These are phyloP conservation scores for Alnus rubra DNA, from an alignment of 306 rosid species.

Conservation along the genomic window DNA sequence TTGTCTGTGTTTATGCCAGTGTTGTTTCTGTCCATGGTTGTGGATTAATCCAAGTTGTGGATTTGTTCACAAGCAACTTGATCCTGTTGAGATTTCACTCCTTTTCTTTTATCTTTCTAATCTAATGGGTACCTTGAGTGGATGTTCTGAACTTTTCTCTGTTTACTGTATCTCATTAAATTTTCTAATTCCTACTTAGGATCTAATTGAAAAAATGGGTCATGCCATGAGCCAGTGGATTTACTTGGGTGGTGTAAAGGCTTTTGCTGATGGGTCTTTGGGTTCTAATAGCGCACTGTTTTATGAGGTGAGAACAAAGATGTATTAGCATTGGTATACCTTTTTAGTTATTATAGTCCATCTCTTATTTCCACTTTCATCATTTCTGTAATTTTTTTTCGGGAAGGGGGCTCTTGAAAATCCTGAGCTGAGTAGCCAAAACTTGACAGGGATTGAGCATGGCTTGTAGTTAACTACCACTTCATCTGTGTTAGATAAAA, in stretches of 20 bases:
- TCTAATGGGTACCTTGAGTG: background rate
- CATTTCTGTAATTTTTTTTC: background rate
- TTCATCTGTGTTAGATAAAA: background rate
- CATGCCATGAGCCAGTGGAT: conserved; percentile 67
- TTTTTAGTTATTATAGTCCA: background rate
- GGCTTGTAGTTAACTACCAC: background rate
- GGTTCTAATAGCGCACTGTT: conserved; percentile 84
- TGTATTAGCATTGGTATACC: conserved; percentile 19
- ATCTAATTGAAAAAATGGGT: conserved; percentile 57
- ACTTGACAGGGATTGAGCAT: background rate
- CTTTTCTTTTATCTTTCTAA: background rate
- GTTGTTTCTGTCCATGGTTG: background rate
- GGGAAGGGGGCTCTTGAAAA: background rate
- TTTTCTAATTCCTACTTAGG: conserved; percentile 43
- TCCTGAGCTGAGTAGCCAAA: background rate
- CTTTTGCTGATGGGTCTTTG: conserved; percentile 84
- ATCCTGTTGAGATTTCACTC: background rate
- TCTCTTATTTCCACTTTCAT: background rate
- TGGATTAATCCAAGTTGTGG: background rate
- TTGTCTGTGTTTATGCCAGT: background rate
- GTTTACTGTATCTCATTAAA: conserved; percentile 24
- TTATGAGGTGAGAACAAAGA: conserved; percentile 65
- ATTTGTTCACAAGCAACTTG: background rate
- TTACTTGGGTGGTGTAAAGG: conserved; percentile 89
- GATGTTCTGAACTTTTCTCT: conserved; percentile 12